These are phyloP conservation scores for Salvia sclarea DNA, from an alignment of 305 asterid species.

Conservation along the genomic window DNA sequence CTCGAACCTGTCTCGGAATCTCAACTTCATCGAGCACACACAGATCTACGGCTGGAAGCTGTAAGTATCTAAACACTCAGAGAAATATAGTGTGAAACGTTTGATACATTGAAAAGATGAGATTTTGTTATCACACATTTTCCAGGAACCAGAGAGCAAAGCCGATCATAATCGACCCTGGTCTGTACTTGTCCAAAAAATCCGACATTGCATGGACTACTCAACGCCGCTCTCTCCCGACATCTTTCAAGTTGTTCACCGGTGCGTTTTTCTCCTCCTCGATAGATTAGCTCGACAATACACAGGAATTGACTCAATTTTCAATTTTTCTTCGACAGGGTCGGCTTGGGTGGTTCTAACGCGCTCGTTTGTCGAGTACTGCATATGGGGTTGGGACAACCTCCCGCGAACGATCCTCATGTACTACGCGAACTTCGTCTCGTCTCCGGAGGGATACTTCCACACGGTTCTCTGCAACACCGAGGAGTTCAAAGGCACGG, in stretches of 20 bases:
- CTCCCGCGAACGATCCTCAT: slow-evolving; percentile 86
- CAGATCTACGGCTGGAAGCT: slow-evolving; percentile 89
- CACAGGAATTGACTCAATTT: neutral
- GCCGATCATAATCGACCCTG: slow-evolving; percentile 90
- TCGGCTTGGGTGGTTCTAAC: slow-evolving; percentile 95
- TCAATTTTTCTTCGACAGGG: slow-evolving; percentile 52
- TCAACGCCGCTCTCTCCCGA: slow-evolving; percentile 88
- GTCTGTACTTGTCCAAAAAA: slow-evolving; percentile 87
- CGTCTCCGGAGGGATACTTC: slow-evolving; percentile 95
- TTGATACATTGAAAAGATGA: neutral
- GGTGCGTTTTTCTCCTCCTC: slow-evolving; percentile 67
- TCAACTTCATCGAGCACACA: slow-evolving; percentile 88
- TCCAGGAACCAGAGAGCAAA: slow-evolving; percentile 93
- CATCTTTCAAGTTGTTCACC: slow-evolving; percentile 82
- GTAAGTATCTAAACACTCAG: slow-evolving; percentile 47
- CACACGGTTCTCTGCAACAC: slow-evolving; percentile 92
- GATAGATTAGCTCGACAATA: too few species aligned
- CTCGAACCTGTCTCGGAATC: slow-evolving; percentile 76
- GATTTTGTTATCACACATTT: slow-evolving; percentile 2
- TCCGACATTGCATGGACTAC: slow-evolving; percentile 81
- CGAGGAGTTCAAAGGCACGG: slow-evolving; percentile 62
- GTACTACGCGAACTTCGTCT: slow-evolving; percentile 82
- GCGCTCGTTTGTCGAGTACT: slow-evolving; percentile 80
- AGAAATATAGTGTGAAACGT: neutral
- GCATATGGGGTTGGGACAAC: slow-evolving; percentile 96